Conservation (phyloP, 2,329 filamentous ascomycete species). For the Aureobasidium musti region DNA sequence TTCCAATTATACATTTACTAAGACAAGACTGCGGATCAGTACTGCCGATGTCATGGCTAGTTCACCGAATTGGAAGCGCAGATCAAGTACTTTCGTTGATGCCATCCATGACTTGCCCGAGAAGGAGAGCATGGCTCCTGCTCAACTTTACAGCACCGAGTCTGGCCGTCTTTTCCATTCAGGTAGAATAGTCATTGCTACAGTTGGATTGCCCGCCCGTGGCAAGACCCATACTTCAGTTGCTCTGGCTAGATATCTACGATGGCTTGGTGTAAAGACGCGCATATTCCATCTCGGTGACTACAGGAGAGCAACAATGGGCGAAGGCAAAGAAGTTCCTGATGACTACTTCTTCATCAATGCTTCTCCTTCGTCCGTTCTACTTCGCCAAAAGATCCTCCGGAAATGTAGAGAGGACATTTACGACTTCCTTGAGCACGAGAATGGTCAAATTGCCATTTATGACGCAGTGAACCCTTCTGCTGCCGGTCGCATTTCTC, state of each 20-base stretch:
- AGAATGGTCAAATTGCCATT: slow-evolving; percentile 97
- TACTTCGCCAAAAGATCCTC: slow-evolving; percentile 92
- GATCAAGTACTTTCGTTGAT: slow-evolving; percentile 95
- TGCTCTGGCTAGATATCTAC: slow-evolving; percentile 87
- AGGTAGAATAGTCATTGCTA: slow-evolving; percentile 93
- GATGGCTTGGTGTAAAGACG: slow-evolving; percentile 98
- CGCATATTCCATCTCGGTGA: slow-evolving; percentile 97
- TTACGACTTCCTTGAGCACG: slow-evolving; percentile 92
- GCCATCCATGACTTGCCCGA: slow-evolving; percentile 92
- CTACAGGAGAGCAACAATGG: slow-evolving; percentile 89
- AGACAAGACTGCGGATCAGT: slow-evolving; percentile 48
- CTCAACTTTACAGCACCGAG: slow-evolving; percentile 97
- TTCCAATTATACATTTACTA: slow-evolving; percentile 54
- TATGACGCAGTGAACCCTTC: slow-evolving; percentile 98
- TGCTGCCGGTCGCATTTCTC: slow-evolving; percentile 73
- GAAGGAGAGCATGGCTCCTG: slow-evolving; percentile 82
- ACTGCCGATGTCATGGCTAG: slow-evolving; percentile 91
- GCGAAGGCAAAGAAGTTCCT: slow-evolving; percentile 78
- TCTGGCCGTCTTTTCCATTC: slow-evolving; percentile 96
- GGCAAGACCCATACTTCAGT: slow-evolving; percentile 99
- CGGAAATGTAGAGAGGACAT: slow-evolving; percentile 98
- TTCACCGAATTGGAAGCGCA: slow-evolving; percentile 83
- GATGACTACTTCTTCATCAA: slow-evolving; percentile 98
- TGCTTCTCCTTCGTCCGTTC: slow-evolving; percentile 86
- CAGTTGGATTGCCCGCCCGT: slow-evolving; percentile 89